A percentile compares a stretch with the other conserved stretches of the same genome.
phyloP scores from a whole-genome alignment of 306 rosid species.

The Fagus crenata region DNA sequence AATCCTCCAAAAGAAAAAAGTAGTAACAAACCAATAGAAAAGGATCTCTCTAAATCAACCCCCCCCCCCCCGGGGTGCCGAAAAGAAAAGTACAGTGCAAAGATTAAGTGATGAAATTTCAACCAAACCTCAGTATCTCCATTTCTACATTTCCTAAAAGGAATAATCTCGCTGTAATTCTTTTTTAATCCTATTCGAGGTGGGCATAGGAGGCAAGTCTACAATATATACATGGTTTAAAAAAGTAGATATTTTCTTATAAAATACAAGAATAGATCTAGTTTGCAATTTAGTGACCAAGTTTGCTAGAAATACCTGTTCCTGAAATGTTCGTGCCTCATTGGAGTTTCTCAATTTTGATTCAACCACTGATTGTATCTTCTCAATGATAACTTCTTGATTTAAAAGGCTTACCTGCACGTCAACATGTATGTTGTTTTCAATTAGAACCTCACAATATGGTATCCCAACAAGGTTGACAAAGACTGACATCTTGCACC shows the following conservation, averaged over 20 bases:
- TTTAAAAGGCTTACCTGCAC: slow-evolving; percentile 84
- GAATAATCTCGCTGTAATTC: neutral
- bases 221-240: slow-evolving; percentile 7
- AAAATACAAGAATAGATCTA: slow-evolving; percentile 9
- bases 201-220: slow-evolving; percentile 1
- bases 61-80: too few species aligned
- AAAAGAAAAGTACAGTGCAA: too few species aligned
- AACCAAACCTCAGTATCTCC: too few species aligned
- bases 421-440: slow-evolving; percentile 12
- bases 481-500: slow-evolving; percentile 13
- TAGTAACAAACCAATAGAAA: too few species aligned
- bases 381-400: slow-evolving; percentile 87
- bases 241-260: slow-evolving; percentile 25
- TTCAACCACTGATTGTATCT: slow-evolving; percentile 80
- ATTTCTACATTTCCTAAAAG: neutral
- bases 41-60: too few species aligned
- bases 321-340: slow-evolving; percentile 67
- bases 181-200: neutral
- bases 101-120: too few species aligned
- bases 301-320: slow-evolving; percentile 54
- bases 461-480: neutral
- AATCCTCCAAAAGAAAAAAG: too few species aligned
- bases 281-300: slow-evolving; percentile 9
- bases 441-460: slow-evolving; percentile 12
- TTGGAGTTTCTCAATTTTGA: slow-evolving; percentile 83